These are phyloP conservation scores for Thalassiosira mediterranea DNA, from an alignment of 352 stramenopile genomes.

Conservation along the genomic window DNA sequence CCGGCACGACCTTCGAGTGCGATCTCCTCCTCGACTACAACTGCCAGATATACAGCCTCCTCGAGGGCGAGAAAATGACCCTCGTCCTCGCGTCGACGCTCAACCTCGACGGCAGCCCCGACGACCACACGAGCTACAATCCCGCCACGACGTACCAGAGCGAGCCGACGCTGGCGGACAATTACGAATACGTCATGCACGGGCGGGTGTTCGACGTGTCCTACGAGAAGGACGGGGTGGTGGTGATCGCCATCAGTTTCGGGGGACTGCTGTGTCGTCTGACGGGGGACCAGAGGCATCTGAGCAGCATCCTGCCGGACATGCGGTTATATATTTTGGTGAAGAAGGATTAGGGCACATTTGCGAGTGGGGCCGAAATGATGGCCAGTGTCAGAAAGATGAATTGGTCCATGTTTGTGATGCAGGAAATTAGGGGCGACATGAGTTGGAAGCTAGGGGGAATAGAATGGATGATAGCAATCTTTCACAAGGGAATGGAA, in stretches of 20 bases:
- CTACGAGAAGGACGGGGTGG: constrained; percentile 92
- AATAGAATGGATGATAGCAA: too few species aligned
- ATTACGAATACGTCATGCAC: constrained; percentile 99
- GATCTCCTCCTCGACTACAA: constrained; percentile 97
- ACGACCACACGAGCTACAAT: constrained; percentile 90
- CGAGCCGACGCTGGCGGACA: constrained; percentile 91
- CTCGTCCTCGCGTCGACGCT: constrained; percentile 95
- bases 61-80: constrained; percentile 96
- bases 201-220: constrained; percentile 97
- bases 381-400: too few species aligned
- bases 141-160: constrained; percentile 82
- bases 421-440: too few species aligned
- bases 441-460: too few species aligned
- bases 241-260: constrained; percentile 94
- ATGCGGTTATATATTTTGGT: constrained; percentile 92
- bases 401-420: too few species aligned
- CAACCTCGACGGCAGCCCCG: constrained; percentile 94
- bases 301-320: constrained; percentile 97
- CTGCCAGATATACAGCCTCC: constrained; percentile 95
- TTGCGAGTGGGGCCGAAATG: too few species aligned
- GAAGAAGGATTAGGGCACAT: constrained; percentile 78
- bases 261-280: constrained; percentile 97
- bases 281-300: constrained; percentile 94
- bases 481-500: too few species aligned
- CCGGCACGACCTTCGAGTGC: constrained; percentile 96